These are phyloP conservation scores for Heritiera fomes DNA, from an alignment of 345 rosid genomes.

Conservation along the genomic window DNA sequence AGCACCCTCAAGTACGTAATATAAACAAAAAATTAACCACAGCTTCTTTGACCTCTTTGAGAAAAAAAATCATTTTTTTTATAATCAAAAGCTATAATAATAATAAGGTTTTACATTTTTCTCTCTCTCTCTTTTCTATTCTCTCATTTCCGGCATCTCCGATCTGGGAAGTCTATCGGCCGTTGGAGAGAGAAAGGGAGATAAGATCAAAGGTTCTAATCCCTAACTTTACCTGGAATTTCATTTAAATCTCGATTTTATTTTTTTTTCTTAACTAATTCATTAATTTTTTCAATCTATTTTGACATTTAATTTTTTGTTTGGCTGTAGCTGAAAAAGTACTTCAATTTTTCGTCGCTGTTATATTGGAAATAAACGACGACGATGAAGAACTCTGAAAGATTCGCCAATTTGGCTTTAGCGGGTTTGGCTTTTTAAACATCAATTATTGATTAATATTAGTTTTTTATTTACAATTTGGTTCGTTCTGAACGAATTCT, in stretches of 20 bases:
- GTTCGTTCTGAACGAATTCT: not conserved
- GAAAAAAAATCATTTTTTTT: not conserved
- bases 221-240: constrained; percentile 4
- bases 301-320: not conserved
- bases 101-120: not conserved
- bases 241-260: not conserved
- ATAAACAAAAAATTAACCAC: not conserved
- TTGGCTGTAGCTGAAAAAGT: not conserved
- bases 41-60: not conserved
- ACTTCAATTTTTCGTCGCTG: not conserved
- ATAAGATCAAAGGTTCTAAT: not conserved
- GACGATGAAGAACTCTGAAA: constrained; percentile 75
- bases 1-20: constrained; percentile 15
- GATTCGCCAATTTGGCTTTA: constrained; percentile 71
- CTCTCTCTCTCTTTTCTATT: constrained; percentile 12
- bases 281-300: not conserved
- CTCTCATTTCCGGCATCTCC: constrained; percentile 21
- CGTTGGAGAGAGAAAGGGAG: constrained; percentile 27
- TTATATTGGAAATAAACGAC: not conserved
- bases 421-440: constrained; percentile 49
- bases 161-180: constrained; percentile 31
- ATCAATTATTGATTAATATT: not conserved
- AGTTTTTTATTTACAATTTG: not conserved
- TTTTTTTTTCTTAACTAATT: not conserved
- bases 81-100: not conserved